Percentiles rank a stretch among this genome's conserved stretches.
Evolutionary conservation across 495 filamentous ascomycete species (phyloP).

Genomic region (Acidiella bohemica): DNA sequence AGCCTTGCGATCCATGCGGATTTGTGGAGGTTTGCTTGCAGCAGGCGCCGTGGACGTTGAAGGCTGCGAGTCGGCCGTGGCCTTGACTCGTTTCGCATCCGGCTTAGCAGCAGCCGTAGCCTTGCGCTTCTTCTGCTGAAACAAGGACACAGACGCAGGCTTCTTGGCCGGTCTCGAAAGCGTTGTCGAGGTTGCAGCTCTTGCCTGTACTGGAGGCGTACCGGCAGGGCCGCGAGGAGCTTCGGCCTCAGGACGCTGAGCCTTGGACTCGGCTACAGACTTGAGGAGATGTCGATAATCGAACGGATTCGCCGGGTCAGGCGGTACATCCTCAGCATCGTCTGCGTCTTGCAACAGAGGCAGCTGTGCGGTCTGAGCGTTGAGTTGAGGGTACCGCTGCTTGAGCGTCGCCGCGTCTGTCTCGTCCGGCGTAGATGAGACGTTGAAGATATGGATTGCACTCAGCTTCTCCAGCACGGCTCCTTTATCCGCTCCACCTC

Average conservation of each 20-base stretch:
- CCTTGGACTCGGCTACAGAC: background rate
- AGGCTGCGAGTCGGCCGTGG: background rate
- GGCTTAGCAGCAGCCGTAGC: background rate
- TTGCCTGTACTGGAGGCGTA: background rate
- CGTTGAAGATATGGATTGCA: conserved; percentile 5
- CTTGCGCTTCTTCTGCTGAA: conserved; percentile 15
- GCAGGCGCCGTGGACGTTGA: background rate
- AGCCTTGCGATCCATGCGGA: conserved; percentile 13
- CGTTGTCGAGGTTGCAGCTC: conserved; percentile 1
- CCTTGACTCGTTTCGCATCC: conserved; percentile 9
- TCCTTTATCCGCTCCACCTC: background rate
- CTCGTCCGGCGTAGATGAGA: conserved; percentile 1
- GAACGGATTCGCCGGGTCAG: conserved; percentile 10
- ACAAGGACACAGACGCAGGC: background rate
- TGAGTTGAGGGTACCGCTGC: conserved; percentile 4
- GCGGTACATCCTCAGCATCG: background rate
- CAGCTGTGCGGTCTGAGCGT: background rate
- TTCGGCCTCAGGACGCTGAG: background rate
- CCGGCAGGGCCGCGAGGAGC: background rate
- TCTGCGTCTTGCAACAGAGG: background rate
- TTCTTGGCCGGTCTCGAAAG: conserved; percentile 3
- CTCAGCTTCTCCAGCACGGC: conserved; percentile 11
- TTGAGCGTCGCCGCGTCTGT: conserved; percentile 1
- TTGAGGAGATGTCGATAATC: conserved; percentile 15
- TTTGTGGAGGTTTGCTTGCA: background rate